Evolutionary conservation across 495 filamentous ascomycete genomes (phyloP).

Genomic region (Melanomma pulvis-pyrius): DNA sequence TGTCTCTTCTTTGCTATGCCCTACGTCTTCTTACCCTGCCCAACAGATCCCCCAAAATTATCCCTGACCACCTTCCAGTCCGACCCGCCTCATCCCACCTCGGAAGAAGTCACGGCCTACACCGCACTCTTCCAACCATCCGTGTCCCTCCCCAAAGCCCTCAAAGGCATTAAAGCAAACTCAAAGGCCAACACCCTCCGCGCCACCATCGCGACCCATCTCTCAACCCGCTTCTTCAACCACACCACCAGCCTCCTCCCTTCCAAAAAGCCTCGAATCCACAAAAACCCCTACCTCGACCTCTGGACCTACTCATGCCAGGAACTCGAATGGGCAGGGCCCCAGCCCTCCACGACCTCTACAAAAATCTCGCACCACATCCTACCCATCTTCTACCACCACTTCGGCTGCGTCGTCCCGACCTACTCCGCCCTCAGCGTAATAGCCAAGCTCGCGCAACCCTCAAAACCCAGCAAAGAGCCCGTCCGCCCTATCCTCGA

Average conservation of each 20-base stretch:
- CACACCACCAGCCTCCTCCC: slow-evolving; percentile 37
- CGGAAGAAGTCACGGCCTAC: slow-evolving; percentile 59
- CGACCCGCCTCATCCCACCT: slow-evolving; percentile 46
- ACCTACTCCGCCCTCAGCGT: slow-evolving; percentile 57
- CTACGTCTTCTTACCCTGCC: neutral
- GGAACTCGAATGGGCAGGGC: slow-evolving; percentile 57
- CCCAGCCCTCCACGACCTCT: slow-evolving; percentile 43
- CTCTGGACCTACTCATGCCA: slow-evolving; percentile 57
- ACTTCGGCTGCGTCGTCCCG: slow-evolving; percentile 66
- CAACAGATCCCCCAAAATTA: neutral
- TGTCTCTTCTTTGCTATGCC: neutral
- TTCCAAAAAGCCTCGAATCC: slow-evolving; percentile 18
- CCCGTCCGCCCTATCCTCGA: slow-evolving; percentile 52
- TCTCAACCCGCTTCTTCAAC: slow-evolving; percentile 44
- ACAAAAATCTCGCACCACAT: slow-evolving; percentile 56
- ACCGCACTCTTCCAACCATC: slow-evolving; percentile 58
- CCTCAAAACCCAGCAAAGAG: slow-evolving; percentile 19
- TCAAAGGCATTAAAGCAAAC: slow-evolving; percentile 58
- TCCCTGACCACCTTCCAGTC: slow-evolving; percentile 3
- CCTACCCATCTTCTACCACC: slow-evolving; percentile 66
- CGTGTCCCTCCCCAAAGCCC: slow-evolving; percentile 53
- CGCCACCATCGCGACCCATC: slow-evolving; percentile 52
- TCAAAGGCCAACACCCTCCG: slow-evolving; percentile 61
- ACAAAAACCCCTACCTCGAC: slow-evolving; percentile 62
- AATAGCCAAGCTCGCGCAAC: slow-evolving; percentile 50